Percentiles rank a stretch among this genome's conserved stretches.
Conservation (phyloP, 768 basidiomycete genomes). For the Lactarius deliciosus region DNA sequence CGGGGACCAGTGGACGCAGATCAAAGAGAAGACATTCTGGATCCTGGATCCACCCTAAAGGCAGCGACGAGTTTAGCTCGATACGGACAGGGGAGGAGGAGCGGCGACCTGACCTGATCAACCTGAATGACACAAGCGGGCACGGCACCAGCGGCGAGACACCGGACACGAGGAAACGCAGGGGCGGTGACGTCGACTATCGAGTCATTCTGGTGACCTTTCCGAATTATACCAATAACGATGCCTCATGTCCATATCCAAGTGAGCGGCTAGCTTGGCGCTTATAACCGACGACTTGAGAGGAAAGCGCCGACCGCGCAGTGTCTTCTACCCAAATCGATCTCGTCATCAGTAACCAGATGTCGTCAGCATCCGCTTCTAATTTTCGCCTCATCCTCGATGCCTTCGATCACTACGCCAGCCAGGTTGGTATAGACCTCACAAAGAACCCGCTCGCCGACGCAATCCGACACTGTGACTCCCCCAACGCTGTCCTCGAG, state of each 20-base stretch:
- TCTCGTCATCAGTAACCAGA: neutral
- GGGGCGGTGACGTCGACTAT: conserved; percentile 29
- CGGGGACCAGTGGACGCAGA: conserved; percentile 24
- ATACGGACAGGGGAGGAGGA: conserved; percentile 26
- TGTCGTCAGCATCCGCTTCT: neutral
- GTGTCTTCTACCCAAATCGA: too few species aligned
- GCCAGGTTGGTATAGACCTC: neutral
- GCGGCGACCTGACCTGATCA: conserved; percentile 20
- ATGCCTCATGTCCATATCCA: too few species aligned
- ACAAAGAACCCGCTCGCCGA: neutral
- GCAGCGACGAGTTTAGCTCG: conserved; percentile 27
- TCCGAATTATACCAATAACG: too few species aligned
- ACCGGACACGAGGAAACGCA: conserved; percentile 21
- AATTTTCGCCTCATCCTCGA: neutral
- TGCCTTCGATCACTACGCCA: neutral
- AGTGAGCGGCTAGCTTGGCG: too few species aligned
- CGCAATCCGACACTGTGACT: neutral
- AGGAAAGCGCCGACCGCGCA: too few species aligned
- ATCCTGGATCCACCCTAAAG: conserved; percentile 21
- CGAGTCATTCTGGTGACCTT: neutral
- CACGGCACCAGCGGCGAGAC: conserved; percentile 13
- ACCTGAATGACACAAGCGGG: neutral
- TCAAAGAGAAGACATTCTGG: too few species aligned
- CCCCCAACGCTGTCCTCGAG: neutral
- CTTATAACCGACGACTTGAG: too few species aligned